Conservation (phyloP, 1,284 basidiomycete species). For the Sporisorium reilianum region DNA sequence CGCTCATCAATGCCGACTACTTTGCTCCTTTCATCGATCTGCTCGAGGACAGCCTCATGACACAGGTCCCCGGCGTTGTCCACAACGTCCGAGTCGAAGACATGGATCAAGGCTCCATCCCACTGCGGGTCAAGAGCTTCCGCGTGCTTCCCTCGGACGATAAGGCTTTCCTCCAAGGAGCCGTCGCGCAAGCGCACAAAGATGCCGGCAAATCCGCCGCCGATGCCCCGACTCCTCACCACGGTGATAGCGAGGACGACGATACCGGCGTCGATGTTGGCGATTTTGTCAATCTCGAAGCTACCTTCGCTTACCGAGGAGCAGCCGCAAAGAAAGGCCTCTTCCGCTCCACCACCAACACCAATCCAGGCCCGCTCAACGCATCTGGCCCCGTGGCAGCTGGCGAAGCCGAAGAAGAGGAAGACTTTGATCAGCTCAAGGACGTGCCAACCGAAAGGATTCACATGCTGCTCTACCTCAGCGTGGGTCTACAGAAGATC, state of each 20-base stretch:
- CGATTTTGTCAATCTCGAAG: conserved; percentile 62
- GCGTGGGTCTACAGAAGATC: conserved; percentile 63
- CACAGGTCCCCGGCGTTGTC: conserved; percentile 64
- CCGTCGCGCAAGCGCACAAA: conserved; percentile 26
- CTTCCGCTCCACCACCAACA: conserved; percentile 35
- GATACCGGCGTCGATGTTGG: conserved; percentile 48
- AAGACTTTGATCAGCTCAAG: conserved; percentile 30
- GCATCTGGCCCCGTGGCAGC: conserved; percentile 17
- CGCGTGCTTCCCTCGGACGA: conserved; percentile 47
- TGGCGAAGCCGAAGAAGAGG: conserved; percentile 20
- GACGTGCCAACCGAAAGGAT: conserved; percentile 49
- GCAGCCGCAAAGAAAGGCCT: conserved; percentile 34
- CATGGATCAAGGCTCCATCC: conserved; percentile 62
- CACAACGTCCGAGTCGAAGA: conserved; percentile 63
- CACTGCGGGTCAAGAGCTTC: conserved; percentile 57
- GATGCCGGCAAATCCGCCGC: conserved; percentile 20
- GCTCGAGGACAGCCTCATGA: conserved; percentile 65
- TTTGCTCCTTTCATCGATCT: conserved; percentile 65
- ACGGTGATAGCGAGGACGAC: conserved; percentile 22
- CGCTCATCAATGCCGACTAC: conserved; percentile 61
- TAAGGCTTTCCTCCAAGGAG: conserved; percentile 47
- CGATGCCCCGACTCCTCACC: conserved; percentile 7
- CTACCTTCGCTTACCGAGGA: conserved; percentile 59
- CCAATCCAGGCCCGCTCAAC: conserved; percentile 19
- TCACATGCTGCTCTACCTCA: conserved; percentile 60